Base-by-base conservation (phyloP, 352 stramenopile species). In the Globisporangium lucens region DNA sequence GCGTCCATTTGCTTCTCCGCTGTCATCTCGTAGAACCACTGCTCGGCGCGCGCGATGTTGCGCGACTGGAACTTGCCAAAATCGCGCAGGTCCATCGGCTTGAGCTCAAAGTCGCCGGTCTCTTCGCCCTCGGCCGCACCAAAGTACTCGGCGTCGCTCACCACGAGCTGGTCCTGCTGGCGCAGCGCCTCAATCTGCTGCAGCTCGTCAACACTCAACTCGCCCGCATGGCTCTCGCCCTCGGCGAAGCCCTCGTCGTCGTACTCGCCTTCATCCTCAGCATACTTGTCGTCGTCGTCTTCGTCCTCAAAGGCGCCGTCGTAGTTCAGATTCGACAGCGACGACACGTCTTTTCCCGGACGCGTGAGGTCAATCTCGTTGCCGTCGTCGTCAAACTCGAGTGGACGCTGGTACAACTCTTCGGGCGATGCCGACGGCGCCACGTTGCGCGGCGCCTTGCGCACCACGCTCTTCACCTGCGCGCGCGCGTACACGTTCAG, bases 401-500 rank as follows among this genome's bases (percentile, higher is more conserved):
- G 73, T 33, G 81, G 77, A 12, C 85, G 79, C 69, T 91, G 82
- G 71, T 89, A 87, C 61, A 93, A 81, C 20, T 73, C 69, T 41
- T 89, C 78, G 3, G 80, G 67, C 22, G 75, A 63, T 0, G 70
- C 58, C 2, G 67, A 53, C 2, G 78, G 56, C 56, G 74, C 70
- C 41, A 75, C 76, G 65, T 94, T 94, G 24, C 82, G 83, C 4
- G 81, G 82, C 36, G 84, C 82, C 68, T 92, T 85, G 33, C 73
- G 67, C 47, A 94, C 84, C 53, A 94, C 75, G n/a, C 63, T 71
- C 56, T 76, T 80, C 29, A 93, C 77, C 69, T 94, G 84, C 20
- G 84, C 83, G 6, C 87, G 87, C 30, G 84, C 87, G 64, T 94
- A 94, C 49, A 91, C 83, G 63, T 93, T 91, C 29, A 94, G 71